Base-by-base conservation (phyloP, 805 yeast genomes). In the Cyberlindnera mycetangii region DNA sequence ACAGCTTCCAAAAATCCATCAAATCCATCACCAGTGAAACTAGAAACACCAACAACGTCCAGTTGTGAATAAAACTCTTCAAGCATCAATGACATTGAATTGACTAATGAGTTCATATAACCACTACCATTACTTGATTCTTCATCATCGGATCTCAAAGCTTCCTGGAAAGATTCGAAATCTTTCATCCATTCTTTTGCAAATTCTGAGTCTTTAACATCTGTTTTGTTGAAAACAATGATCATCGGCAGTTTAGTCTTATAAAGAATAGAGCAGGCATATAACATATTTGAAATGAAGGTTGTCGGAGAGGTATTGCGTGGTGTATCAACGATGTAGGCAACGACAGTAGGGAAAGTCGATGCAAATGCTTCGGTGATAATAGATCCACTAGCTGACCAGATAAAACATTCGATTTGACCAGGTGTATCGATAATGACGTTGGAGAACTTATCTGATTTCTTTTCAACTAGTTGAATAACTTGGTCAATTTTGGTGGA, bases 181-280 rank as follows among this genome's bases (percentile, higher is more conserved):
- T 93, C 99, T 2, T 83, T 78, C 97, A 93, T 89, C 99, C 99
- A 93, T 53, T 88, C 95, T 59, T 80, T 82, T 18, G 96, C 97
- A 68, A 90, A 89, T 39, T 78, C 83, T 0, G 95, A 87, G 47
- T 84, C 83, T 54, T 83, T 72, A 5, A 85, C 90, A 67, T 93
- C 99, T 2, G 93, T 86, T 67, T 93, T 93, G 69, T 93, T 93
- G 73, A 93, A 93, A 1, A 93, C 99, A 21, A 93, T 76, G 56
- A 93, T 84, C 96, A 93, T 89, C 15, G 99, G 99, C 44, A 93
- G 74, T 61, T 92, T 90, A 18, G 97, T 92, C 67, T 93, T 93
- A 71, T 93, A 93, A 37, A 93, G 74, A 40, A 93, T 92, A 7
- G 98, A 92, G 69, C 99, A 93, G 0, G 99, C 99, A 61, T 93